Base-by-base conservation (phyloP, 1,284 basidiomycete genomes). In the Leccinum brunneo-olivaceum region DNA sequence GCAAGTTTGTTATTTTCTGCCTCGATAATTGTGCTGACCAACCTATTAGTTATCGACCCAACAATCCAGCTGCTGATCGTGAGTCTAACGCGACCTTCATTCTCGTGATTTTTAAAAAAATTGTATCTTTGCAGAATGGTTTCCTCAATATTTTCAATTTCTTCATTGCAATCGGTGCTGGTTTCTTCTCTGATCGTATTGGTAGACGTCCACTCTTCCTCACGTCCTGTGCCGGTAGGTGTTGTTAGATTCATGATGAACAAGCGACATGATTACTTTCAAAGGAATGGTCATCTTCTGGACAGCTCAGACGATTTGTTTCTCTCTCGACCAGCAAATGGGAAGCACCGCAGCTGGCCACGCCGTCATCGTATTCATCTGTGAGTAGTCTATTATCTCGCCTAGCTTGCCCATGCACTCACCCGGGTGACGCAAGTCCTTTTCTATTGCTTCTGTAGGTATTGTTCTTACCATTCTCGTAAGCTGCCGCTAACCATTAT, bases 341-440 rank as follows among this genome's bases (percentile, higher is more conserved):
- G 63, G 65, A 3, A 65, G 55, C 32, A 44, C 61, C 3, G 53
- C 60, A 2, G 75, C 79, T 14, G 81, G 74, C 1, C 74, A 84
- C 52, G 73, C 79, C 9, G 76, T 84, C 62, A 79, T 88, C 47
- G 81, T 76, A 3, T 81, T 85, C 66, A 82, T 88, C 59, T 86
- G 48, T 41, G 39, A 39, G 44, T 25, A 4, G 4, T 6, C 8
- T 19, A 28, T 21, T 20, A 5, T 14, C 18, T 6, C 5, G 68
- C 29, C 68, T 71, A 67, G 55, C 69, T 19, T 45, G 70, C 14
- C 69, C 68, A 52, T 72, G 68, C 11, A 42, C 67, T 19, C 68
- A 38, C 10, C 10, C 24, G 9, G 5, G 18, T 10, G n/a, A 37
- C 18, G 12, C 14, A 15, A 42, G 41, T 84, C 74, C 55, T 86